phyloP scores from a whole-genome alignment of 108 stramenopile genomes.

The Cylindrotheca fusiformis region DNA sequence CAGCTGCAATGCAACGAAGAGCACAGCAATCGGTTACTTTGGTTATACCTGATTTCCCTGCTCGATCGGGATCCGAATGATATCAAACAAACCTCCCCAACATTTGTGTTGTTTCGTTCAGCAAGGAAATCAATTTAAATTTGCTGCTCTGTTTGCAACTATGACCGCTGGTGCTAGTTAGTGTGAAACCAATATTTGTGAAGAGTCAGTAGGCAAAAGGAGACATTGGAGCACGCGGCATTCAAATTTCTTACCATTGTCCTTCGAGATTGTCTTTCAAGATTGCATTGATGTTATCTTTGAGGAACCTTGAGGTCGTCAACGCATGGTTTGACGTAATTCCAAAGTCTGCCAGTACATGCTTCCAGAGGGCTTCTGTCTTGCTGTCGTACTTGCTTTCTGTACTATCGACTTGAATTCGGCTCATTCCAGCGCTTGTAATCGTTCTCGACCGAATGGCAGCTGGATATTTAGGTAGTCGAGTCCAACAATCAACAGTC shows the following conservation, averaged over 20 bases:
- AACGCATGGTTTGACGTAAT: constrained; percentile 29
- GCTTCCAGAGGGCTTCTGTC: constrained; percentile 43
- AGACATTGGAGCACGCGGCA: not conserved
- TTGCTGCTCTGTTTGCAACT: constrained; percentile 52
- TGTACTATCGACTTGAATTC: constrained; percentile 29
- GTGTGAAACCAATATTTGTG: not conserved
- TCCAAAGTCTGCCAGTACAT: constrained; percentile 44
- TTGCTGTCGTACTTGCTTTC: constrained; percentile 25
- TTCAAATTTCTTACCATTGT: constrained; percentile 44
- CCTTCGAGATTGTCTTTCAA: constrained; percentile 63
- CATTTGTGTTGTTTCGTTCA: not conserved
- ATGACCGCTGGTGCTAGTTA: constrained; percentile 37
- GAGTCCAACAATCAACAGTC: constrained; percentile 26
- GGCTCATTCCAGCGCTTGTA: constrained; percentile 81
- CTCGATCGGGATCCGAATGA: not conserved
- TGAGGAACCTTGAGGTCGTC: constrained; percentile 42
- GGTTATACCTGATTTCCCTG: too few species aligned
- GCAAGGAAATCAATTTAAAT: constrained; percentile 25
- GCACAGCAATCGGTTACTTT: too few species aligned
- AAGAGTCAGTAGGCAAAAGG: not conserved
- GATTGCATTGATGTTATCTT: constrained; percentile 52
- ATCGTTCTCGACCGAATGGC: constrained; percentile 73
- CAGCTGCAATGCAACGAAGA: too few species aligned
- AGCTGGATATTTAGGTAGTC: constrained; percentile 31
- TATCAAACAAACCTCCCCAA: not conserved